Conservation (phyloP, 192 early-diverging fungal species). For the Lunasporangiospora selenospora region DNA sequence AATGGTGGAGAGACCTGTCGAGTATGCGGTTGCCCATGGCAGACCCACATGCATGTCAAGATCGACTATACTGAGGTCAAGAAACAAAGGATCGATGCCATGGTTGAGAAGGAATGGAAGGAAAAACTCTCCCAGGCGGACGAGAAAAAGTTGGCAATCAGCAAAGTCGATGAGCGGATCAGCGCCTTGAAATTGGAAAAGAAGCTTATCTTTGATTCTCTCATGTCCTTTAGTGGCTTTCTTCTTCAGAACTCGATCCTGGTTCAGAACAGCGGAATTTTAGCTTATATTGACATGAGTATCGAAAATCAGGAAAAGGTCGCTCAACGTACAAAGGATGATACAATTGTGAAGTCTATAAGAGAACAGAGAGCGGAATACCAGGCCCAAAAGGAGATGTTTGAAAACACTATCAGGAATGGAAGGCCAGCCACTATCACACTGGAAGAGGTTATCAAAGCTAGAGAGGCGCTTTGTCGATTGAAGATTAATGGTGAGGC, state of each 20-base stretch:
- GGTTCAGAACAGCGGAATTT: slow-evolving; percentile 21
- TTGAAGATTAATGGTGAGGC: slow-evolving; percentile 25
- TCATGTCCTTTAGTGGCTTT: slow-evolving; percentile 24
- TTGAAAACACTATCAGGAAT: slow-evolving; percentile 25
- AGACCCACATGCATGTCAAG: slow-evolving; percentile 23
- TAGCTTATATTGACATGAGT: slow-evolving; percentile 31
- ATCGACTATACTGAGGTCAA: slow-evolving; percentile 8
- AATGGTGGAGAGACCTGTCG: slow-evolving; percentile 6
- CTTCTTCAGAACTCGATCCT: slow-evolving; percentile 42
- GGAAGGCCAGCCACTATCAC: slow-evolving; percentile 7
- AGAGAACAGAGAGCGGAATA: slow-evolving; percentile 9
- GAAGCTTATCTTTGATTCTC: slow-evolving; percentile 11
- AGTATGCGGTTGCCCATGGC: slow-evolving; percentile 34
- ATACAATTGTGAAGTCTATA: slow-evolving; percentile 6
- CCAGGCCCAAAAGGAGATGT: slow-evolving; percentile 10
- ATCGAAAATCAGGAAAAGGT: slow-evolving; percentile 16
- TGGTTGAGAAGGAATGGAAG: slow-evolving; percentile 13
- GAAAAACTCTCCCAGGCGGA: slow-evolving; percentile 7
- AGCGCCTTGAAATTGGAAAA: slow-evolving; percentile 21
- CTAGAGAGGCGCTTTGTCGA: slow-evolving; percentile 17
- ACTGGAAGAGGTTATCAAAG: not conserved
- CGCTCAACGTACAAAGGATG: slow-evolving; percentile 10
- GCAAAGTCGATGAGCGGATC: slow-evolving; percentile 1
- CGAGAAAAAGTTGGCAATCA: slow-evolving; percentile 4
- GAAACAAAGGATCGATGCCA: slow-evolving; percentile 16